Evolutionary conservation across 164 flowering plant genomes (phyloP), one percentile per base, ranked within the genome.

Genomic region (Vitis cinerea): DNA sequence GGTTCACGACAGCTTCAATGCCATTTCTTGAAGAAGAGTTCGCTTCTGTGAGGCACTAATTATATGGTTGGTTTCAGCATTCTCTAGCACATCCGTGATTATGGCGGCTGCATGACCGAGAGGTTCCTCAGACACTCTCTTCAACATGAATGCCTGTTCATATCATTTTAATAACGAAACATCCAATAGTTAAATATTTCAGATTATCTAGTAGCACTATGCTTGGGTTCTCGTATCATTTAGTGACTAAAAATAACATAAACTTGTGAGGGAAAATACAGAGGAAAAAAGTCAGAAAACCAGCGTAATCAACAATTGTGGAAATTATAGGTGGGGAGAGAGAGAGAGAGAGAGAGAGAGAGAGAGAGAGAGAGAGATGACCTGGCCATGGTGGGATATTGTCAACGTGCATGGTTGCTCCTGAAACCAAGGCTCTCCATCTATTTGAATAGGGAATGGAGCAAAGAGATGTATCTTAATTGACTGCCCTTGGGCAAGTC

Each of bases 341-440:
- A n/a, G 31, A 48, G 59, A 30, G 2, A 9, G 5, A 16, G 50
- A 0, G 55, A n/a, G 31, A 48, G 51, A 8, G 37, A 19, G 64
- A 31, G 66, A 76, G 73, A 72, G 77, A 70, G 74, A 63, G 68
- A 76, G 70, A 64, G 73, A 54, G 68, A 53, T 60, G 56, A 93
- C 99, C 99, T 96, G 99, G 71, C 99, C 93, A 81, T 96, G 95
- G 72, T 93, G 99, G 7, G 97, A 78, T 76, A 96, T 86, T 53
- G 73, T 57, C 71, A 96, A 75, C 56, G 88, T 83, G 77, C 99
- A 89, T 13, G 91, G 92, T 60, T 84, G 77, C 83, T 37, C 44
- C 44, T 96, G 99, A 72, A 80, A 71, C 97, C 98, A 96, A 23
- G 99, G 99, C 76, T 96, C 99, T 29, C 99, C 99, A 83, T 96